Evolutionary conservation across 805 yeast species (phyloP).

Genomic region (Ogataea paradorogensis): DNA sequence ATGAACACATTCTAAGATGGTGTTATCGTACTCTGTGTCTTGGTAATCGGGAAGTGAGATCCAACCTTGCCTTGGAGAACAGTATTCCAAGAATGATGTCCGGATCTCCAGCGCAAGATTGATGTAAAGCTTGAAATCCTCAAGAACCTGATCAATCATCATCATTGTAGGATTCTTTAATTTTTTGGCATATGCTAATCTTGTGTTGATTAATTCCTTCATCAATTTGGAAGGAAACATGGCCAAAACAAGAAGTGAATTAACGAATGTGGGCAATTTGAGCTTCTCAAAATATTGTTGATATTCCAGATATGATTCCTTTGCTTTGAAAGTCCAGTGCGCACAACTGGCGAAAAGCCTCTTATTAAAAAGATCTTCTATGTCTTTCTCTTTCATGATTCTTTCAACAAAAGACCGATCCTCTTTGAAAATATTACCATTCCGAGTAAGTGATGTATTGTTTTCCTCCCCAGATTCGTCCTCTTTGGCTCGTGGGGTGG

Average conservation of each 20-base stretch:
- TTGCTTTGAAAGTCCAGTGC: slow-evolving; percentile 81
- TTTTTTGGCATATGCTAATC: slow-evolving; percentile 75
- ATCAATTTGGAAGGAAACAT: slow-evolving; percentile 77
- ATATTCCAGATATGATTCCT: slow-evolving; percentile 62
- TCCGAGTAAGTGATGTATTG: slow-evolving; percentile 10
- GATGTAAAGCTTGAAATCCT: slow-evolving; percentile 76
- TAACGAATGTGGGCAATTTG: slow-evolving; percentile 71
- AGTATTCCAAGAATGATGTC: slow-evolving; percentile 58
- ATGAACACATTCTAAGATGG: slow-evolving; percentile 69
- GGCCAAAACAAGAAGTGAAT: slow-evolving; percentile 60
- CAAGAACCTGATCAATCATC: slow-evolving; percentile 94
- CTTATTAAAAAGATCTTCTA: slow-evolving; percentile 65
- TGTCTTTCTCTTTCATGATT: slow-evolving; percentile 75
- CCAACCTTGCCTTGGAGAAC: slow-evolving; percentile 67
- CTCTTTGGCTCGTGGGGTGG: background rate
- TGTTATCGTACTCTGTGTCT: slow-evolving; percentile 59
- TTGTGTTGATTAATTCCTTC: slow-evolving; percentile 70
- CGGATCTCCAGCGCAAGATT: slow-evolving; percentile 73
- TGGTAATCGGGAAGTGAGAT: slow-evolving; percentile 55
- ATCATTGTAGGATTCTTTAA: slow-evolving; percentile 84
- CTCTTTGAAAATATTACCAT: slow-evolving; percentile 47
- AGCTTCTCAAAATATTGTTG: slow-evolving; percentile 60
- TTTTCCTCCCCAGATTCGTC: slow-evolving; percentile 8
- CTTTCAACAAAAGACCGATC: slow-evolving; percentile 78
- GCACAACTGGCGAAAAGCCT: slow-evolving; percentile 66